Evolutionary conservation across 148 eudicot species (phyloP).

Genomic region (Rhododendron ovatum): DNA sequence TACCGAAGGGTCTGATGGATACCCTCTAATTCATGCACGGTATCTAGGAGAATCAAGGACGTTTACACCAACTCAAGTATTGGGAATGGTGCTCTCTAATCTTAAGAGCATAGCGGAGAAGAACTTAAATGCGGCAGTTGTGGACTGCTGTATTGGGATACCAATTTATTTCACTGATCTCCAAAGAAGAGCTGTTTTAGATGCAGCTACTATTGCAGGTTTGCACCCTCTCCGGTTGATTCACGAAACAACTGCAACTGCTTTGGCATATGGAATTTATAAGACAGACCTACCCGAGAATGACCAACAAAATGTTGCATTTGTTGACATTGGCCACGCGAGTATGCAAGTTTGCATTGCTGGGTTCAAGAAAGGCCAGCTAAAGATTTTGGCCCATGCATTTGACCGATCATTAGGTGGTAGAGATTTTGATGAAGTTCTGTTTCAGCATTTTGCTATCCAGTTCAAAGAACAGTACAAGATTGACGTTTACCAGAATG

Average conservation of each 20-base stretch:
- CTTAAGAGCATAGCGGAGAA: constrained; percentile 82
- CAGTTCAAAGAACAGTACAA: constrained; percentile 80
- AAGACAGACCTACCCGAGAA: constrained; percentile 91
- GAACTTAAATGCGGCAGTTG: constrained; percentile 88
- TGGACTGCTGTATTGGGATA: constrained; percentile 91
- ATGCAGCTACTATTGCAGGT: constrained; percentile 85
- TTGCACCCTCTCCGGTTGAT: constrained; percentile 67
- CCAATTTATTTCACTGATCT: constrained; percentile 92
- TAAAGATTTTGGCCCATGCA: constrained; percentile 79
- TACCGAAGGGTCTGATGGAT: constrained; percentile 87
- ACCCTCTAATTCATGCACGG: constrained; percentile 67
- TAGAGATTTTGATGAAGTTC: constrained; percentile 83
- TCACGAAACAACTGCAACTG: constrained; percentile 93
- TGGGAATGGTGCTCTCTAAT: constrained; percentile 85
- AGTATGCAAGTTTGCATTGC: constrained; percentile 90
- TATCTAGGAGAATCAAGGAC: constrained; percentile 70
- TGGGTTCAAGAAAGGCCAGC: constrained; percentile 85
- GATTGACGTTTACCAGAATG: constrained; percentile 82
- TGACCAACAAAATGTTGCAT: constrained; percentile 74
- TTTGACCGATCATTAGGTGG: constrained; percentile 87
- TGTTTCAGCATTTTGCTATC: constrained; percentile 81
- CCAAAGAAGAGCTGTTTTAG: constrained; percentile 83
- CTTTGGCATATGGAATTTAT: constrained; percentile 88
- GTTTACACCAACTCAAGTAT: constrained; percentile 73
- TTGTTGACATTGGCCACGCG: constrained; percentile 89